phyloP scores from a whole-genome alignment of 139 green algal species.

The Micractinium conductrix region DNA sequence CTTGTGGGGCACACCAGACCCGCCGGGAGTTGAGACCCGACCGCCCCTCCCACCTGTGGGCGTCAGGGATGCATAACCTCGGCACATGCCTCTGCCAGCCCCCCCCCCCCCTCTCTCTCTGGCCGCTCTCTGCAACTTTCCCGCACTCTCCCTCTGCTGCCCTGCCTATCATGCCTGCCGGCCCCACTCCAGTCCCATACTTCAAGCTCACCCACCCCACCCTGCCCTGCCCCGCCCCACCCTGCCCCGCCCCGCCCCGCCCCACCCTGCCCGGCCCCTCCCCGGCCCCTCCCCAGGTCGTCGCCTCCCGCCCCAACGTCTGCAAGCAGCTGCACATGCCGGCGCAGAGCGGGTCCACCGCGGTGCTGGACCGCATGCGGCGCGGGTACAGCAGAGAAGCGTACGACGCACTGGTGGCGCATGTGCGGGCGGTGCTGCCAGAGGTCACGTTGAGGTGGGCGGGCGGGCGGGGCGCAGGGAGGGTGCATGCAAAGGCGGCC shows the following conservation, averaged over 20 bases:
- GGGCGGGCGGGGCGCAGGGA: no score
- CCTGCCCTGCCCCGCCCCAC: not conserved
- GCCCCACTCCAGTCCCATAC: not conserved
- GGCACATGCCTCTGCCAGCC: no score
- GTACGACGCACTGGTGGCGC: constrained; percentile 84
- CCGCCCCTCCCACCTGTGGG: no score
- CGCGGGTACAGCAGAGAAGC: constrained; percentile 86
- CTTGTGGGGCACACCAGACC: no score
- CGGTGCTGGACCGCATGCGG: constrained; percentile 79
- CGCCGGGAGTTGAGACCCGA: no score
- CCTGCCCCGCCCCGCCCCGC: not conserved
- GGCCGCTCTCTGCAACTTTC: no score
- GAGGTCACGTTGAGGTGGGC: constrained; percentile 67
- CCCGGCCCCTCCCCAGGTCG: constrained; percentile 47
- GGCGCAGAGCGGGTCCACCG: constrained; percentile 82
- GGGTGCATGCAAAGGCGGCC: no score
- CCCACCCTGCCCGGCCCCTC: not conserved
- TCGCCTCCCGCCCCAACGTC: constrained; percentile 78
- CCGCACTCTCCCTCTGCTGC: no score
- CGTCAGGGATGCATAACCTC: no score
- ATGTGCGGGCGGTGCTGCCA: constrained; percentile 63
- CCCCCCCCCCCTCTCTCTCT: no score
- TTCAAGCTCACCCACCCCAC: not conserved
- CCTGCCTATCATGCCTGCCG: no score
- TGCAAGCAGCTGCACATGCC: constrained; percentile 92